Evolutionary conservation across 1,284 basidiomycete species (phyloP), one percentile per base, ranked within the genome.

Genomic region (Singerocomus rubriflavus): DNA sequence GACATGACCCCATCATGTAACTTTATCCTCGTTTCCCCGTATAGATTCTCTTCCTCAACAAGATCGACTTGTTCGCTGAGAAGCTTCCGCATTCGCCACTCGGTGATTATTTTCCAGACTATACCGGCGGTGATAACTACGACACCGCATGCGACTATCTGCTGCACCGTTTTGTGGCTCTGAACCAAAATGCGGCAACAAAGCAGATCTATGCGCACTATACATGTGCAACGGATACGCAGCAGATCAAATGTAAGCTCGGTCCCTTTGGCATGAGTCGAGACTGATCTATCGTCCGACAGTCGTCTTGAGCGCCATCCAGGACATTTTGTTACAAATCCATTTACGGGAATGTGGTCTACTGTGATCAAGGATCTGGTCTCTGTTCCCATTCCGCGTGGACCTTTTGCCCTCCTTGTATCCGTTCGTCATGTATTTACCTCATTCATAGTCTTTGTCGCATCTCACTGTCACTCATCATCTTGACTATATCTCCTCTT

Each of bases 11-110:
- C 17, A 37, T 25, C 17, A 27, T 35, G 11, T 34, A 17, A 33
- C 6, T 51, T 52, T 50, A 50, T 48, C 21, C 46, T 37, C 37
- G 25, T 40, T 46, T 35, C 33, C 30, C 49, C 46, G 44, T 31
- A 14, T 51, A 89, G 87, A 91, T 91, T 59, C 73, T 92, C 42
- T 93, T 94, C 83, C 72, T 94, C 59, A 94, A 96, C 81, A 95
- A 96, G 82, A 97, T 97, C 67, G 95, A 98, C 72, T 74, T 98
- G 49, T 98, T 99, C 73, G 87, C 90, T 13, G 92, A 94, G 69
- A 98, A 98, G 70, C 79, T 98, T 6, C 88, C 90, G 1, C 76
- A 84, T 48, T 95, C 92, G 44, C 94, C 94, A 42, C 73, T 98
- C 48, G 81, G 81, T 26, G 84, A 91, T 68, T 96, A 93, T 73